A percentile compares a stretch with the other conserved stretches of the same genome.
These are phyloP conservation scores for Penicillium polonicum DNA, from an alignment of 2,329 filamentous ascomycete genomes.

Conservation along the genomic window DNA sequence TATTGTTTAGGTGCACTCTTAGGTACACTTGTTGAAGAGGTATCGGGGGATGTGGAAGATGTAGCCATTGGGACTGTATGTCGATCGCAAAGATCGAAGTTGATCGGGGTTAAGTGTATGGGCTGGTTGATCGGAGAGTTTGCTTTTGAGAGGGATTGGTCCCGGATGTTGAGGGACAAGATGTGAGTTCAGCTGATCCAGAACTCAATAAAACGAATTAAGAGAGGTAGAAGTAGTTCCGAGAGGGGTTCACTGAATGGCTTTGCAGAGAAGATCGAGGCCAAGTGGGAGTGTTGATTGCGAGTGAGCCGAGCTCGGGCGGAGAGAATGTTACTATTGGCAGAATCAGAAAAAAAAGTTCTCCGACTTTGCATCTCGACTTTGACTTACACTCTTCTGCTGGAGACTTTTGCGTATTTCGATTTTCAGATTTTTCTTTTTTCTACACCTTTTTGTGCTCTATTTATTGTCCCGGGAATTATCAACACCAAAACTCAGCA, in stretches of 20 bases:
- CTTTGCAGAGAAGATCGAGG: slow-evolving; percentile 6
- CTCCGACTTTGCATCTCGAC: slow-evolving; percentile 14
- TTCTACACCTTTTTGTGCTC: not conserved
- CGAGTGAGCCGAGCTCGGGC: slow-evolving; percentile 25
- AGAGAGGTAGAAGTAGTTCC: not conserved
- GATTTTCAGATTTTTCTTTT: not conserved
- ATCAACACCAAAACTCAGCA: slow-evolving; percentile 28
- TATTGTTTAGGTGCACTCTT: slow-evolving; percentile 28
- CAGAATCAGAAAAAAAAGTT: slow-evolving; percentile 27
- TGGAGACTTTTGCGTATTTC: slow-evolving; percentile 1
- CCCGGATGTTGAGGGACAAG: not conserved
- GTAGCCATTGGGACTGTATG: slow-evolving; percentile 23
- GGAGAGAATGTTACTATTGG: slow-evolving; percentile 22
- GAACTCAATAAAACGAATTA: not conserved
- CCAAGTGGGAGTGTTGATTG: slow-evolving; percentile 24
- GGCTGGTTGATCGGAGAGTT: slow-evolving; percentile 7
- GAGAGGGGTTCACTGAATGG: not conserved
- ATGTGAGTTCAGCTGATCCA: not conserved
- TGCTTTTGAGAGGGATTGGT: not conserved
- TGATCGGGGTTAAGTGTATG: slow-evolving; percentile 16
- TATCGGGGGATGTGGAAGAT: slow-evolving; percentile 24
- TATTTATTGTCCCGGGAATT: not conserved
- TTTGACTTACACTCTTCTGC: slow-evolving; percentile 6
- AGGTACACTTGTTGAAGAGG: slow-evolving; percentile 20
- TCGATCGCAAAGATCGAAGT: slow-evolving; percentile 23